A percentile compares a stretch with the other conserved stretches of the same genome.
Evolutionary conservation across 371 early-diverging fungal species (phyloP).

Genomic region (Mortierella sp.): DNA sequence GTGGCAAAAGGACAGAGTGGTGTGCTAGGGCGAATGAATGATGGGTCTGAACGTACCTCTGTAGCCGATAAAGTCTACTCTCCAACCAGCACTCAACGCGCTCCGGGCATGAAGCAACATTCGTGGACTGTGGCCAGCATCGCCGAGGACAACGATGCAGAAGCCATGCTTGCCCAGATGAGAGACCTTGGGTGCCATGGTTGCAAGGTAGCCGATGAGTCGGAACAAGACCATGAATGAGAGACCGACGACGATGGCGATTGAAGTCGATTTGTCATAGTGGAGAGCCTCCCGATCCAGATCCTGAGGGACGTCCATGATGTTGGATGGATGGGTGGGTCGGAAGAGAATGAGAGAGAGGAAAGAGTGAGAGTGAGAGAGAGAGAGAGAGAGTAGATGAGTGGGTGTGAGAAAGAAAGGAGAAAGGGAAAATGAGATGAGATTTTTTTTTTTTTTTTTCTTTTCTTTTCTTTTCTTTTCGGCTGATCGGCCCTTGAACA

Average conservation of each 20-base stretch:
- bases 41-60: conserved; percentile 59
- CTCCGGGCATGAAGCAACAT: conserved; percentile 94
- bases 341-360: conserved; percentile 6
- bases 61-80: conserved; percentile 90
- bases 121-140: conserved; percentile 95
- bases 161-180: conserved; percentile 30
- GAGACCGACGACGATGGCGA: conserved; percentile 48
- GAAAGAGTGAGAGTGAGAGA: not conserved
- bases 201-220: conserved; percentile 39
- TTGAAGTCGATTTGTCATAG: conserved; percentile 42
- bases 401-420: too few species aligned
- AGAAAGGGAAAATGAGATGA: too few species aligned
- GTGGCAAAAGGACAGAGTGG: not conserved
- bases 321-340: not conserved
- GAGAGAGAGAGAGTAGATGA: not conserved
- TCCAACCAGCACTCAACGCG: conserved; percentile 68
- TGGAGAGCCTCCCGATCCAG: conserved; percentile 38
- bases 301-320: conserved; percentile 28
- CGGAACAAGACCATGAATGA: conserved; percentile 53
- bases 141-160: conserved; percentile 86
- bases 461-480: too few species aligned
- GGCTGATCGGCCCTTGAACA: too few species aligned
- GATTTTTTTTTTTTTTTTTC: too few species aligned
- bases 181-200: conserved; percentile 28
- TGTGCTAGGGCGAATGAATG: conserved; percentile 7